Base-by-base conservation (phyloP, 108 stramenopile genomes). In the Conticribra weissflogii region DNA sequence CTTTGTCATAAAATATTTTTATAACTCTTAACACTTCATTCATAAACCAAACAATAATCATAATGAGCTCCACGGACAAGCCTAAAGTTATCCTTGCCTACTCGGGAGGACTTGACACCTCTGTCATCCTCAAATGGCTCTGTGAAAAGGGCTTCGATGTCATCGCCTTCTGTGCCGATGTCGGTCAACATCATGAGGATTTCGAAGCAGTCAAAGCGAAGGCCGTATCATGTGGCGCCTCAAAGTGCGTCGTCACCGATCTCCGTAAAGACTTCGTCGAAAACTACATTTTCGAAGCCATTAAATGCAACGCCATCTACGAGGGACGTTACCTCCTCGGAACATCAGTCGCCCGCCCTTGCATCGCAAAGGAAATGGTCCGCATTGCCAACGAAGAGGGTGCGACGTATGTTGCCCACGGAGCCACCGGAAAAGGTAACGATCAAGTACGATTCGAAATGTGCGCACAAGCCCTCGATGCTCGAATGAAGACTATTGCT, bases 381-480 rank as follows among this genome's bases (percentile, higher is more conserved):
- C 91, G 96, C 70, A 96, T 99, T 59, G 98, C 98, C 46, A 74
- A 74, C 52, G 89, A 88, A 60, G 97, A 97, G 79, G 96, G 96
- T 2, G 96, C 96, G 15, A 59, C 59, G 33, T 97, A 85, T 81
- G 87, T 99, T 63, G 83, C 96, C 44, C 98, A 99, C 82, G 98
- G 98, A 17, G 97, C 98, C 63, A 99, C 98, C 56, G 98, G 98
- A 54, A 99, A 99, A 93, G 98, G 98, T 28, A 99, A 99, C 68
- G 98, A 99, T 75, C 98, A 99, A 83, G 98, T 99, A 5, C 95
- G 98, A 29, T 99, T 99, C 70, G 98, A 99, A 86, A 96, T 99
- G 96, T 98, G 97, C 81, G 91, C 92, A n/a, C 97, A 97, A 84
- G 97, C 97, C 3, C 63, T 99, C 53, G 93, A 90, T 66, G 95